Evolutionary conservation across 1,284 basidiomycete species (phyloP).

Genomic region (Trichosporon inkin): DNA sequence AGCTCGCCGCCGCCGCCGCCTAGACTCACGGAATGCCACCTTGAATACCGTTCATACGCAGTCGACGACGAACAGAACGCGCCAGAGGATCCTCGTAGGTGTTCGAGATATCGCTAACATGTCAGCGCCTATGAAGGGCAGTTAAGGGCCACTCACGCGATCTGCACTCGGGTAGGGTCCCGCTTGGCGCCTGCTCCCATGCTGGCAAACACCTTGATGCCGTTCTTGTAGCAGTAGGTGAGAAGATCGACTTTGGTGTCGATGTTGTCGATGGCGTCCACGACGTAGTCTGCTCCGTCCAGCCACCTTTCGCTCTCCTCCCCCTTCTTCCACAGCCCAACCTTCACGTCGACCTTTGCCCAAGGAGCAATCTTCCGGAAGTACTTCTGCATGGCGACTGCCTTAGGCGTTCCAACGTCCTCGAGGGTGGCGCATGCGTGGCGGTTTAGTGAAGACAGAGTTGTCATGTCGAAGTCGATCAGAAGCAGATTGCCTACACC

Average conservation of each 20-base stretch:
- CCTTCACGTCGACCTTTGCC: slow-evolving; percentile 66
- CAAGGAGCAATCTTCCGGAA: slow-evolving; percentile 65
- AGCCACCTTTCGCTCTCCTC: slow-evolving; percentile 63
- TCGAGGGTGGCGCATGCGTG: slow-evolving; percentile 87
- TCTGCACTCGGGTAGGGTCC: slow-evolving; percentile 92
- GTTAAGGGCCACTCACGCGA: slow-evolving; percentile 52
- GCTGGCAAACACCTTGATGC: slow-evolving; percentile 85
- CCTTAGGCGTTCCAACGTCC: slow-evolving; percentile 94
- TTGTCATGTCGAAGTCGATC: slow-evolving; percentile 80
- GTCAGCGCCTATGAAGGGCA: background rate
- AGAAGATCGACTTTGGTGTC: slow-evolving; percentile 87
- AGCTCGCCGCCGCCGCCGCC: too few species aligned
- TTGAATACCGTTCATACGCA: slow-evolving; percentile 65
- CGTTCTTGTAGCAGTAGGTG: slow-evolving; percentile 70
- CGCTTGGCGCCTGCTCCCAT: slow-evolving; percentile 98
- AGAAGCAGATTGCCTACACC: slow-evolving; percentile 52
- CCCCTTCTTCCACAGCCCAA: slow-evolving; percentile 77
- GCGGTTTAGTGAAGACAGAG: slow-evolving; percentile 84
- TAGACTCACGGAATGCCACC: slow-evolving; percentile 64
- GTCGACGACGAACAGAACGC: slow-evolving; percentile 74
- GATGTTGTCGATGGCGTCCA: slow-evolving; percentile 96
- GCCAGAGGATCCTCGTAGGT: slow-evolving; percentile 95
- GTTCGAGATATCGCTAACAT: slow-evolving; percentile 72
- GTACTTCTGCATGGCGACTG: slow-evolving; percentile 69
- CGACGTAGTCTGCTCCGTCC: slow-evolving; percentile 81